Evolutionary conservation across 805 yeast species (phyloP).

Genomic region (Pichia kluyveri): DNA sequence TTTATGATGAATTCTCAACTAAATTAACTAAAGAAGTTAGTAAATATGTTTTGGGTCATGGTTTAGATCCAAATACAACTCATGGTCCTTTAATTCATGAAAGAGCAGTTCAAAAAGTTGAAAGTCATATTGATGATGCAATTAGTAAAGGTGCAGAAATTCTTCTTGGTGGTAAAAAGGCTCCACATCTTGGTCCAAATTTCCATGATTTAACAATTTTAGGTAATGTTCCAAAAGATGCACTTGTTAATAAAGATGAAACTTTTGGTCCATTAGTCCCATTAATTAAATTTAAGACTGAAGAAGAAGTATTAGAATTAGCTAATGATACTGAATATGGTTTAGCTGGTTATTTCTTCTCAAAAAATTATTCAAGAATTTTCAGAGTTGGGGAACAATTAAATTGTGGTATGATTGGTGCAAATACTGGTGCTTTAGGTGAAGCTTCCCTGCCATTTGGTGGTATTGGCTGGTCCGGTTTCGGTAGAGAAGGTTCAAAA

Average conservation of each 20-base stretch:
- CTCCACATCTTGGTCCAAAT: constrained; percentile 47
- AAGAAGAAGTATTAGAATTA: constrained; percentile 48
- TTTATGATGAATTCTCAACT: constrained; percentile 54
- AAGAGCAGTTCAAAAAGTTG: constrained; percentile 53
- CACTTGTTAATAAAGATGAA: constrained; percentile 57
- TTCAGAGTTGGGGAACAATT: constrained; percentile 58
- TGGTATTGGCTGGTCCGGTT: constrained; percentile 71
- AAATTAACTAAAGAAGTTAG: constrained; percentile 38
- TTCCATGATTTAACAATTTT: constrained; percentile 65
- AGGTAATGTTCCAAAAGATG: constrained; percentile 46
- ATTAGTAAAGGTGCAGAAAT: constrained; percentile 54
- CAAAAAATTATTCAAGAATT: constrained; percentile 44
- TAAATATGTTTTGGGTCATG: constrained; percentile 50
- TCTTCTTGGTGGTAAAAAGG: constrained; percentile 49
- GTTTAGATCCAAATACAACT: constrained; percentile 46
- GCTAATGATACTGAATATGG: constrained; percentile 70
- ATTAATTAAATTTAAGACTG: constrained; percentile 52
- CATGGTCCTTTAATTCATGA: constrained; percentile 72
- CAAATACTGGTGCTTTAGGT: constrained; percentile 64
- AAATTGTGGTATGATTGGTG: constrained; percentile 77
- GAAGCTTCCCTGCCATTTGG: constrained; percentile 69
- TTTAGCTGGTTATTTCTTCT: constrained; percentile 67
- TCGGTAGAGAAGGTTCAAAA: constrained; percentile 73
- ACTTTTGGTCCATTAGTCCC: constrained; percentile 81
- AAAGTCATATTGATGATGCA: constrained; percentile 59